These are phyloP conservation scores for Flaveria trinervia DNA, from an alignment of 129 eudicot genomes.

Conservation along the genomic window DNA sequence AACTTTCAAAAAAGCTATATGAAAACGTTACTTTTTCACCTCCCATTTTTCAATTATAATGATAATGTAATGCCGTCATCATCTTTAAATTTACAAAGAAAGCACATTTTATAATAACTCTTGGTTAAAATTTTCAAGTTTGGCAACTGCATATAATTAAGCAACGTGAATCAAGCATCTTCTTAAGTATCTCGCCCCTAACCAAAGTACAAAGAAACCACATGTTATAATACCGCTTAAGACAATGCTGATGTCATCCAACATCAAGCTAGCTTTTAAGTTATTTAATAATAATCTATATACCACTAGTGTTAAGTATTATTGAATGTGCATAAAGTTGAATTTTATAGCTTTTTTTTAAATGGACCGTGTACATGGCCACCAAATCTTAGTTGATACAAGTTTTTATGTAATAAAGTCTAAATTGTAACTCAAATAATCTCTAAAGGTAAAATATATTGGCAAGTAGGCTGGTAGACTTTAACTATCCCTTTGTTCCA, in stretches of 20 bases:
- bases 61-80: too few relatives aligned
- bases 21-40: too few relatives aligned
- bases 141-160: too few relatives aligned
- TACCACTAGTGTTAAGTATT: background rate
- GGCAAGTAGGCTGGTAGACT: too few relatives aligned
- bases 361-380: background rate
- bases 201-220: background rate
- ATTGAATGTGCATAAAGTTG: background rate
- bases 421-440: too few relatives aligned
- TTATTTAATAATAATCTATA: background rate
- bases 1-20: too few relatives aligned
- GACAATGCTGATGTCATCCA: conserved; percentile 1
- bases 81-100: too few relatives aligned
- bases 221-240: background rate
- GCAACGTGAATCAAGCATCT: background rate
- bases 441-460: too few relatives aligned
- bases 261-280: background rate
- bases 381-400: background rate
- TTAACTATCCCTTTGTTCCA: too few relatives aligned
- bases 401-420: too few relatives aligned
- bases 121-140: background rate
- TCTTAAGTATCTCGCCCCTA: background rate
- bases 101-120: background rate
- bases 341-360: background rate
- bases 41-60: too few relatives aligned